Percentiles rank a stretch among this genome's conserved stretches.
These are phyloP conservation scores for Schoenoplectus triqueter DNA, from an alignment of 202 grass and related monocot species.

Conservation along the genomic window DNA sequence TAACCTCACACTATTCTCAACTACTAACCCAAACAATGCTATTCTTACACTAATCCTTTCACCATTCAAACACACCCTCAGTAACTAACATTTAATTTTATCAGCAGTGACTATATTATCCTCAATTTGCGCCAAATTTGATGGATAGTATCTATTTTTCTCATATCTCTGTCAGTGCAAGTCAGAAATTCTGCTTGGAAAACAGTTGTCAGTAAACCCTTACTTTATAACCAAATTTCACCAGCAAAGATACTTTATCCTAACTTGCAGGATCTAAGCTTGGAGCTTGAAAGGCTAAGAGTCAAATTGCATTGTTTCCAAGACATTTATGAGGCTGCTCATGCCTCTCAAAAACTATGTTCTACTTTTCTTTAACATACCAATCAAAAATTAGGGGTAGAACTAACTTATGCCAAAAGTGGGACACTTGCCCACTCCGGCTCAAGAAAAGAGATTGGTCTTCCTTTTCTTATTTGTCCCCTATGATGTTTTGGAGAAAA, in stretches of 20 bases:
- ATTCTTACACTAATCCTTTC: too few species aligned
- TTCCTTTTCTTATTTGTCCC: background rate
- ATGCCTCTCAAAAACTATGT: conserved; percentile 53
- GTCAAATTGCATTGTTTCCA: conserved; percentile 56
- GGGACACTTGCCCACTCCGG: background rate
- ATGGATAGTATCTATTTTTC: background rate
- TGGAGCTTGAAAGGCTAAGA: conserved; percentile 61
- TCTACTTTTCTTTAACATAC: background rate
- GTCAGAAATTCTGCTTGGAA: background rate
- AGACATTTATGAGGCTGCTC: conserved; percentile 47
- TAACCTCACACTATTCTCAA: too few species aligned
- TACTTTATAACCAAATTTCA: conserved; percentile 2
- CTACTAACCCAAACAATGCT: too few species aligned
- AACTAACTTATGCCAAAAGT: background rate
- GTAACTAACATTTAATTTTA: conserved; percentile 4
- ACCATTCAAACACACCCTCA: too few species aligned
- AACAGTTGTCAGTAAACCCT: background rate
- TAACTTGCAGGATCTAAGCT: conserved; percentile 52
- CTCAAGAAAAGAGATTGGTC: background rate
- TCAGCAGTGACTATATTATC: background rate
- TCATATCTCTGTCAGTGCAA: background rate
- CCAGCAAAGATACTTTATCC: background rate
- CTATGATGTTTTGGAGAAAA: background rate
- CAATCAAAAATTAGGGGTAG: background rate
- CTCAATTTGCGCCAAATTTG: background rate